A percentile compares a stretch with the other conserved stretches of the same genome.
These are phyloP conservation scores for Blastobotrys ciferrii DNA, from an alignment of 1,139 yeast species.

Conservation along the genomic window DNA sequence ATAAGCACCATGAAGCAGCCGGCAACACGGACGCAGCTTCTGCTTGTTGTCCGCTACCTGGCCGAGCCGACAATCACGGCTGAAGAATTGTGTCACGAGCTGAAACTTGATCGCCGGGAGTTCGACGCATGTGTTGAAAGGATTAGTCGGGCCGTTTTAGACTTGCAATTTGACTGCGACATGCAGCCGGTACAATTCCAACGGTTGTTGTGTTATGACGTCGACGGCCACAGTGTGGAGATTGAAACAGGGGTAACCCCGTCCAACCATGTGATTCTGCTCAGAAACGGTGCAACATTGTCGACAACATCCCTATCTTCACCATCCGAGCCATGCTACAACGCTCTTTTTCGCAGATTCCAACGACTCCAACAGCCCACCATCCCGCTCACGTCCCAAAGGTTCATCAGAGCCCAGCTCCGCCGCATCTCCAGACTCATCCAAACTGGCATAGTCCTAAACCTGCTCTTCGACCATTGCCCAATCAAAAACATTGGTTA, in stretches of 20 bases:
- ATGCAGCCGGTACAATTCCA: neutral
- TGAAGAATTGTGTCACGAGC: neutral
- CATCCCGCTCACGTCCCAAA: neutral
- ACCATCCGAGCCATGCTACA: neutral
- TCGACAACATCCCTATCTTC: too few relatives aligned
- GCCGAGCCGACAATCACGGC: neutral
- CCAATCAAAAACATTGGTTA: too few relatives aligned
- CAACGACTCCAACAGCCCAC: neutral
- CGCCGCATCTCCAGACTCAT: neutral
- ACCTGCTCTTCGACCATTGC: neutral
- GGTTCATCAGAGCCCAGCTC: constrained; percentile 4
- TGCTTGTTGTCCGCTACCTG: neutral
- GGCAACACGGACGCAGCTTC: neutral
- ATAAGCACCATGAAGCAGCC: neutral
- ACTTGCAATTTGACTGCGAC: neutral
- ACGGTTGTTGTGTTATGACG: neutral
- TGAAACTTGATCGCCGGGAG: neutral
- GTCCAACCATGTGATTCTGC: neutral
- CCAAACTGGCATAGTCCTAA: neutral
- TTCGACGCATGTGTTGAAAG: constrained; percentile 1
- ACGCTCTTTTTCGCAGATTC: neutral
- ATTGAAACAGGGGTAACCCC: neutral
- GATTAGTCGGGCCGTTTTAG: constrained; percentile 1
- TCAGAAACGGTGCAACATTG: neutral
- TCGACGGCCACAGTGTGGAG: neutral